Conservation (phyloP, 192 early-diverging fungal genomes). For the Backusella luteola region DNA sequence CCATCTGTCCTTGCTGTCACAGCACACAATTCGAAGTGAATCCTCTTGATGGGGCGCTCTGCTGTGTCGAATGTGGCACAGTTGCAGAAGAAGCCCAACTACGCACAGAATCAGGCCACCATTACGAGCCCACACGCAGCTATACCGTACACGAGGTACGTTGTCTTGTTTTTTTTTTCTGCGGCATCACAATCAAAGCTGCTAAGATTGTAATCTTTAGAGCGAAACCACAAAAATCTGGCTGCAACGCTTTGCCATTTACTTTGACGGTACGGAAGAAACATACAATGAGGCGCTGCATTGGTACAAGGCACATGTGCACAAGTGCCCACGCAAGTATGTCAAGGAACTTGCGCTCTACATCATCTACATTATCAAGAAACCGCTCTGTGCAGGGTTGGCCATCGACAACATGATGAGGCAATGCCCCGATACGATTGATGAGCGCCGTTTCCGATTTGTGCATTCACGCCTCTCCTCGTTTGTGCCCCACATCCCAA, state of each 20-base stretch:
- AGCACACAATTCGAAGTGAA: not conserved
- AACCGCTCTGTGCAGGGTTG: not conserved
- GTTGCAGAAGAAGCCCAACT: not conserved
- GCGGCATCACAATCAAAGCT: not conserved
- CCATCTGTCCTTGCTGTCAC: not conserved
- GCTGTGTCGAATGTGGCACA: not conserved
- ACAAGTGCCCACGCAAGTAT: not conserved
- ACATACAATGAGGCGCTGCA: not conserved
- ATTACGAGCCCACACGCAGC: not conserved
- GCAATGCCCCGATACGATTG: not conserved
- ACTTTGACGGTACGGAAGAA: not conserved
- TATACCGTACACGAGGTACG: not conserved
- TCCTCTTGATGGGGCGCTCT: not conserved
- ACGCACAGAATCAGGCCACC: not conserved
- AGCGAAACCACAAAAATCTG: not conserved
- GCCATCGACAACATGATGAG: not conserved
- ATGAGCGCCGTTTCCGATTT: not conserved
- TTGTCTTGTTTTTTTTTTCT: not conserved
- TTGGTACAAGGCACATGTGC: not conserved
- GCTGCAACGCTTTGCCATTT: not conserved
- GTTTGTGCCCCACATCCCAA: not conserved
- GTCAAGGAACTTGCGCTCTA: not conserved
- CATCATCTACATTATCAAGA: not conserved
- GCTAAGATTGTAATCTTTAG: not conserved
- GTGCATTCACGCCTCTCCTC: not conserved